Evolutionary conservation across 768 basidiomycete genomes (phyloP).

Genomic region (Tricholoma terreum): DNA sequence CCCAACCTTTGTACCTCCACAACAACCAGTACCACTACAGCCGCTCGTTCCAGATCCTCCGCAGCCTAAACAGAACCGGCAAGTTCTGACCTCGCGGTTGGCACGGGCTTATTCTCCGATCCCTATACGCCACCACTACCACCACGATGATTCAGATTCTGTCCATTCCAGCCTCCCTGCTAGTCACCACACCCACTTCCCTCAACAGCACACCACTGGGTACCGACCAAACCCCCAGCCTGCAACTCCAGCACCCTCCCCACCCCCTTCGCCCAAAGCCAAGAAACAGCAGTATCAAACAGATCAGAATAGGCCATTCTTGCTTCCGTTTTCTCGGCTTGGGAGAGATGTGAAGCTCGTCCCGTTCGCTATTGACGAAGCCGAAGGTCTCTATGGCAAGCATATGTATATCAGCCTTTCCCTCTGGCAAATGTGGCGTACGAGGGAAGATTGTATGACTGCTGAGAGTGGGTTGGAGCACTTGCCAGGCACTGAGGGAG

Average conservation of each 20-base stretch:
- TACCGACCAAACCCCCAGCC: conserved; percentile 59
- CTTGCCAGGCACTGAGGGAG: conserved; percentile 65
- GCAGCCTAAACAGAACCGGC: conserved; percentile 30
- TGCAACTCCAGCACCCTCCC: conserved; percentile 88
- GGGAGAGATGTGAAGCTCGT: conserved; percentile 67
- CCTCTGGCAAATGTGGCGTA: conserved; percentile 92
- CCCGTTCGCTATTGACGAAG: conserved; percentile 95
- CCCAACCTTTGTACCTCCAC: conserved; percentile 82
- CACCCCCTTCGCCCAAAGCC: conserved; percentile 79
- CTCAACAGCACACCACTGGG: conserved; percentile 27
- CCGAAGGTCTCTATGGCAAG: conserved; percentile 82
- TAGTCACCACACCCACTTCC: conserved; percentile 34
- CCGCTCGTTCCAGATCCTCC: conserved; percentile 28
- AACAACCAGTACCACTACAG: conserved; percentile 33
- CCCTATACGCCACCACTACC: conserved; percentile 91
- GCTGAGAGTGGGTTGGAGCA: conserved; percentile 88
- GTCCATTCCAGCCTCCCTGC: conserved; percentile 40
- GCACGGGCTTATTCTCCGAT: conserved; percentile 92
- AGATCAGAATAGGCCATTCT: conserved; percentile 88
- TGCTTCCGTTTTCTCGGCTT: conserved; percentile 86
- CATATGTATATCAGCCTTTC: conserved; percentile 91
- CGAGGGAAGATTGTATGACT: conserved; percentile 92
- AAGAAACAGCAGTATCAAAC: conserved; percentile 99
- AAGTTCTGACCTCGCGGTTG: conserved; percentile 56
- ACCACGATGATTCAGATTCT: conserved; percentile 70